Conservation (phyloP, 495 filamentous ascomycete genomes). For the Lineolata rhizophorae region DNA sequence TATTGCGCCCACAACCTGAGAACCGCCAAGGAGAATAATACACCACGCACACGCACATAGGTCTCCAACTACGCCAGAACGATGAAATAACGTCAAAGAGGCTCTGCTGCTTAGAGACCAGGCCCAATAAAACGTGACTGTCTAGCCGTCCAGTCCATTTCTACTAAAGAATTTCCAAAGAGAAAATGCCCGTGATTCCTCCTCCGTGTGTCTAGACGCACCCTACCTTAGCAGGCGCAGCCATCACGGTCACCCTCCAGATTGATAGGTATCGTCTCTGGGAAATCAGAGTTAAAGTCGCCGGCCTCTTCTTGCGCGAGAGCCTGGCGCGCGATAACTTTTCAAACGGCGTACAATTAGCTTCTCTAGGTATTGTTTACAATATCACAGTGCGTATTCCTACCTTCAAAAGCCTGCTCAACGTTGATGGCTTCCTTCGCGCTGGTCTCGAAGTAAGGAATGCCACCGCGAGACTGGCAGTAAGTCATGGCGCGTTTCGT, state of each 20-base stretch:
- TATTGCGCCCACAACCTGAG: too few species aligned
- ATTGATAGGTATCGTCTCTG: constrained; percentile 93
- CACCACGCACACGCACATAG: too few species aligned
- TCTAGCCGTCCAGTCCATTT: too few species aligned
- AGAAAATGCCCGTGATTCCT: too few species aligned
- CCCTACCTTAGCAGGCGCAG: constrained; percentile 54
- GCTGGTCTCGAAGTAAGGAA: constrained; percentile 98
- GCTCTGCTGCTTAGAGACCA: too few species aligned
- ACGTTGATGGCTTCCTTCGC: constrained; percentile 98
- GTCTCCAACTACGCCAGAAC: too few species aligned
- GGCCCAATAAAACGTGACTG: too few species aligned
- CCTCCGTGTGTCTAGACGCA: too few species aligned
- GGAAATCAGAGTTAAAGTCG: constrained; percentile 80
- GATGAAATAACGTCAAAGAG: too few species aligned
- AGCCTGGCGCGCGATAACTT: constrained; percentile 93
- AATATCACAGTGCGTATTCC: constrained; percentile 5
- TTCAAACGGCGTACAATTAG: constrained; percentile 1
- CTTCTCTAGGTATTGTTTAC: not conserved
- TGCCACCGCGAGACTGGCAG: constrained; percentile 89
- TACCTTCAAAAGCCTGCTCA: constrained; percentile 96
- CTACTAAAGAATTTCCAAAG: not conserved
- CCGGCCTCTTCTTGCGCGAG: constrained; percentile 91
- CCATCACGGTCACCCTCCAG: constrained; percentile 78
- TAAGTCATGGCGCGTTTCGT: constrained; percentile 90
- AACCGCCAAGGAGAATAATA: too few species aligned